phyloP scores from a whole-genome alignment of 176 grass and related monocot genomes.

The Oryza rufipogon region DNA sequence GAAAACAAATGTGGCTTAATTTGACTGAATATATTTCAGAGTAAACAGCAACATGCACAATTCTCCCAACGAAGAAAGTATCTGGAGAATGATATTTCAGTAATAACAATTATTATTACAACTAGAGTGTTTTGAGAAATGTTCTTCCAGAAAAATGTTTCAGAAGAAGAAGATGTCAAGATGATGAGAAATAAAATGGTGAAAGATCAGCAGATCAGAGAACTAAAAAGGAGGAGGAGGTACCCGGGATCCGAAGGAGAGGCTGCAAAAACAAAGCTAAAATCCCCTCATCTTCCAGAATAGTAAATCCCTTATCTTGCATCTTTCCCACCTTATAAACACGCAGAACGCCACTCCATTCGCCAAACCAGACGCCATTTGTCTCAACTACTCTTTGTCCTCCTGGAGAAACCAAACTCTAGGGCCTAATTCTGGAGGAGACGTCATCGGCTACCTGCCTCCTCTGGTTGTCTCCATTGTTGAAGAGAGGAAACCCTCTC shows the following conservation, averaged over 20 bases:
- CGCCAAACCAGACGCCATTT: slow-evolving; percentile 6
- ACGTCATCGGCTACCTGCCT: too few relatives aligned
- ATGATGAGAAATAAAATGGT: neutral
- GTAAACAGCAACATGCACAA: neutral
- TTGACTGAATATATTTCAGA: neutral
- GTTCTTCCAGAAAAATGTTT: neutral
- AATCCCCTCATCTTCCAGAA: neutral
- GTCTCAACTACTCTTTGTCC: neutral
- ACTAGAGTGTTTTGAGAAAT: neutral
- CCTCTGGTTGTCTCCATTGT: neutral
- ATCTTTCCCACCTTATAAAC: neutral
- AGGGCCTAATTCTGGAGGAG: neutral
- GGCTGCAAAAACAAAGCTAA: neutral
- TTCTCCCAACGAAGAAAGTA: neutral
- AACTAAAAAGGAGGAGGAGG: neutral
- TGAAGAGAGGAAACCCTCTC: neutral
- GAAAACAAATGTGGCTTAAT: neutral
- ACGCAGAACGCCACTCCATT: neutral
- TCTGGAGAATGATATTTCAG: neutral
- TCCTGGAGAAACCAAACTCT: neutral
- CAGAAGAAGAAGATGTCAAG: neutral
- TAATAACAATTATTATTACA: neutral
- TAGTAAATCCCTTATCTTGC: too few relatives aligned
- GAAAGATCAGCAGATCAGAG: neutral
- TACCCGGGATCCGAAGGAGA: neutral